Evolutionary conservation across 352 stramenopile genomes (phyloP), one percentile per base, ranked within the genome.

Genomic region (Globisporangium acanthophoron): DNA sequence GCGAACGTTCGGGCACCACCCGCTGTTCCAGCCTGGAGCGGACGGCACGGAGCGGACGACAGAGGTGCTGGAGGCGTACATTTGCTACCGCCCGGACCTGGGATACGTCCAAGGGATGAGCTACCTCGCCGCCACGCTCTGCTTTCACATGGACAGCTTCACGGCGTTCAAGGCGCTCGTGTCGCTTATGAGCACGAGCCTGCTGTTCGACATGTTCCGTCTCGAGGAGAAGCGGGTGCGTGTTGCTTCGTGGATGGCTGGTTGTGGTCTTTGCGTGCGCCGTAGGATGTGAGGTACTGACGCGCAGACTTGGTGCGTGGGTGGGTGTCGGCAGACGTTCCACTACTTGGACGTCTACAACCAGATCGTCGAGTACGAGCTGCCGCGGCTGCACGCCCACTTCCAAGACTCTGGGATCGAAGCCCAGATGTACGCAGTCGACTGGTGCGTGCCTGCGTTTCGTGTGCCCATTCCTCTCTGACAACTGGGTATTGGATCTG

Each of bases 171-270:
- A 92, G 64, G 83, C 83, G 18, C 66, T 94, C 52, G 83, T 87
- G 29, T 78, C 80, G 33, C 68, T 94, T 43, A 85, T 94, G 71
- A 93, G 83, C 59, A 90, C 81, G 47, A 91, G 76, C 40, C 57
- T 93, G 21, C 67, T 94, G n/a, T 94, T 94, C 52, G 85, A 94
- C 62, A 90, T 94, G 82, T 94, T 92, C 56, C 82, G 85, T 31
- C 74, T 94, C 35, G 82, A 92, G 44, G 75, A 78, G 46, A 91
- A 78, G 33, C 67, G 85, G 63, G 85, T 94, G 66, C 43, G 76
- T 80, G 16, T 0, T 39, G 5, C n/a, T 44, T 35, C 24, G 13
- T 64, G 3, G 11, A 12, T 5, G 11, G 11, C 4, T 18, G 37
- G 12, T 5, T 13, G 35, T 40, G 35, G 8, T 35, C 31, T 7